Evolutionary conservation across 805 yeast genomes (phyloP).

Genomic region (Yarrowia sp.): DNA sequence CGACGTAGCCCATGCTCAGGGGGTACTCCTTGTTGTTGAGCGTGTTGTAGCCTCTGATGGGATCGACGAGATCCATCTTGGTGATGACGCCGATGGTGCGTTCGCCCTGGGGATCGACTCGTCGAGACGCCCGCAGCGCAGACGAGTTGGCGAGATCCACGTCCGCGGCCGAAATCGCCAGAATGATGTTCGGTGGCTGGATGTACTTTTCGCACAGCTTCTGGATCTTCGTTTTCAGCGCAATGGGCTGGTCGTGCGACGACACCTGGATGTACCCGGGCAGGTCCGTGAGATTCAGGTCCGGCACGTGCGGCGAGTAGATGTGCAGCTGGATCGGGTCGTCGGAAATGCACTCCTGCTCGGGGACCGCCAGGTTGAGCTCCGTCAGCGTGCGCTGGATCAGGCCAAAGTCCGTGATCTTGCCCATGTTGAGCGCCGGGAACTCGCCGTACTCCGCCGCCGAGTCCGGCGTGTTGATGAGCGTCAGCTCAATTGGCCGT

Average conservation of each 20-base stretch:
- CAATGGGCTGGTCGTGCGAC: conserved; percentile 92
- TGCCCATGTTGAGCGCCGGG: conserved; percentile 80
- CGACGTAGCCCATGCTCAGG: conserved; percentile 93
- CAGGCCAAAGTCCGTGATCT: conserved; percentile 80
- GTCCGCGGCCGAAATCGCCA: conserved; percentile 96
- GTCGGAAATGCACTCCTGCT: conserved; percentile 76
- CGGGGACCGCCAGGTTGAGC: conserved; percentile 88
- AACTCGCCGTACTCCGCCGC: conserved; percentile 90
- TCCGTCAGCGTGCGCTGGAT: conserved; percentile 87
- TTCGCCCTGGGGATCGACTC: conserved; percentile 90
- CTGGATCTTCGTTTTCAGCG: conserved; percentile 73
- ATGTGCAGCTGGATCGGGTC: conserved; percentile 94
- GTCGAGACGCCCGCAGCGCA: conserved; percentile 84
- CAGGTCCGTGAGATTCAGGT: conserved; percentile 86
- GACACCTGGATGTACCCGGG: conserved; percentile 98
- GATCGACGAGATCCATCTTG: conserved; percentile 84
- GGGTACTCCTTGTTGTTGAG: conserved; percentile 83
- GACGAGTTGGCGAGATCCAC: conserved; percentile 96
- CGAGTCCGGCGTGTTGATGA: conserved; percentile 77
- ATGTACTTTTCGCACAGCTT: conserved; percentile 80
- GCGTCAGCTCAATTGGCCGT: conserved; percentile 92
- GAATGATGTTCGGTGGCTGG: conserved; percentile 86
- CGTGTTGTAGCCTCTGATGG: conserved; percentile 64
- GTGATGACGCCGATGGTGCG: conserved; percentile 96
- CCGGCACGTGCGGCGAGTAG: conserved; percentile 87